These are phyloP conservation scores for Zygosaccharomyces sapae DNA, from an alignment of 1,139 yeast species.

Conservation along the genomic window DNA sequence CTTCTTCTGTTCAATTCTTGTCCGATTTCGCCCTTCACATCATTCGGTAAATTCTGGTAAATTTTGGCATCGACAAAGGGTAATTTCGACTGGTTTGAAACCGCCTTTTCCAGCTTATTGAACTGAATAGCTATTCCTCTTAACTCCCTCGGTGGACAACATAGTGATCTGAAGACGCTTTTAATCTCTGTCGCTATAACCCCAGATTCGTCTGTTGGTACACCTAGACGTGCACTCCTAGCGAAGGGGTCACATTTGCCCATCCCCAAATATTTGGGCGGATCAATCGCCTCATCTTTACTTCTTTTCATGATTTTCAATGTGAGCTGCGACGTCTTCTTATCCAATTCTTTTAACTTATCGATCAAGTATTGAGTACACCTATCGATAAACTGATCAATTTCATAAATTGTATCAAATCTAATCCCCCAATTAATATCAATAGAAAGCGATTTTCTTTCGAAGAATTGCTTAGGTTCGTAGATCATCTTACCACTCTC, in stretches of 20 bases:
- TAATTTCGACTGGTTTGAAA: constrained; percentile 18
- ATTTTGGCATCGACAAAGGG: constrained; percentile 13
- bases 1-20: constrained; percentile 16
- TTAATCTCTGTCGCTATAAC: constrained; percentile 58
- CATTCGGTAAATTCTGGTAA: constrained; percentile 16
- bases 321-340: constrained; percentile 55
- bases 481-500: constrained; percentile 32
- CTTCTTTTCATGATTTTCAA: constrained; percentile 65
- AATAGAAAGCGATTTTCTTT: constrained; percentile 75
- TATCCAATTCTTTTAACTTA: constrained; percentile 47
- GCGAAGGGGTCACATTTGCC: constrained; percentile 69
- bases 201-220: constrained; percentile 60
- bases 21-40: constrained; percentile 14
- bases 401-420: constrained; percentile 55
- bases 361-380: constrained; percentile 57
- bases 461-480: constrained; percentile 43
- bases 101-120: constrained; percentile 42
- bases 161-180: constrained; percentile 51
- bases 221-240: constrained; percentile 58
- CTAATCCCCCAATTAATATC: constrained; percentile 92
- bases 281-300: constrained; percentile 61
- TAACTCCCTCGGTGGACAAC: constrained; percentile 61
- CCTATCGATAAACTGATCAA: constrained; percentile 57
- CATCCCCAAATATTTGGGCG: constrained; percentile 79
- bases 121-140: constrained; percentile 77